A percentile compares a stretch with the other conserved stretches of the same genome.
phyloP scores from a whole-genome alignment of 75 land plant genomes.

The Cryptomeria japonica region DNA sequence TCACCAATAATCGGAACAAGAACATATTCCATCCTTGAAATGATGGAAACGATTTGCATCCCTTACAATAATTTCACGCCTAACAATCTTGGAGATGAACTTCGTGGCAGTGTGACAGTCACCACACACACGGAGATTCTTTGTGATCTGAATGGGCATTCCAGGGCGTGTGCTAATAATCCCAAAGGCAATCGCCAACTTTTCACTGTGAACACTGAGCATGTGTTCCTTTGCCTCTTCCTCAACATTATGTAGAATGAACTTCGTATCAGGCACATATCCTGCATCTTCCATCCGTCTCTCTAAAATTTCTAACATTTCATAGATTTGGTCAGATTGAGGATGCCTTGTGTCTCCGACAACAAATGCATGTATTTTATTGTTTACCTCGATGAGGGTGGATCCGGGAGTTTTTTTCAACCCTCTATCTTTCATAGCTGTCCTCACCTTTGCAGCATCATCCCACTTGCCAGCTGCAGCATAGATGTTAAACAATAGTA shows the following conservation, averaged over 20 bases:
- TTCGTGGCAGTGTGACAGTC: slow-evolving; percentile 13
- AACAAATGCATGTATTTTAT: not conserved
- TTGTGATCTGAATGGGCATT: slow-evolving; percentile 6
- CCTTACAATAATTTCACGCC: slow-evolving; percentile 12
- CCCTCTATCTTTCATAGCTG: slow-evolving; percentile 8
- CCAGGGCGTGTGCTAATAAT: not conserved
- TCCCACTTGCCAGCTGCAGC: slow-evolving; percentile 4
- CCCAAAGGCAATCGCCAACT: slow-evolving; percentile 11
- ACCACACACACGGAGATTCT: slow-evolving; percentile 6
- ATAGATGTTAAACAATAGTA: slow-evolving; percentile 6
- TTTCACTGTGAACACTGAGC: slow-evolving; percentile 6
- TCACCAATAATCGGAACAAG: slow-evolving; percentile 13
- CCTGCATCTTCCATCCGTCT: not conserved
- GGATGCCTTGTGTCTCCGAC: slow-evolving; percentile 6
- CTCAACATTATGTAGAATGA: not conserved
- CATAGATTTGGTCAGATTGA: slow-evolving; percentile 4
- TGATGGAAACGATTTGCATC: slow-evolving; percentile 14
- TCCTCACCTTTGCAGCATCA: slow-evolving; percentile 4
- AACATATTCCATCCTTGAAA: slow-evolving; percentile 16
- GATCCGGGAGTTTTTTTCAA: not conserved
- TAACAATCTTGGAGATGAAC: slow-evolving; percentile 11
- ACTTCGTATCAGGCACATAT: slow-evolving; percentile 11
- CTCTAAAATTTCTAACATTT: not conserved
- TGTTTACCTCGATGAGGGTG: slow-evolving; percentile 4
- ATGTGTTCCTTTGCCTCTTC: slow-evolving; percentile 3